A percentile compares a stretch with the other conserved stretches of the same genome.
phyloP scores from a whole-genome alignment of 148 eudicot species.

The Nyssa sinensis region DNA sequence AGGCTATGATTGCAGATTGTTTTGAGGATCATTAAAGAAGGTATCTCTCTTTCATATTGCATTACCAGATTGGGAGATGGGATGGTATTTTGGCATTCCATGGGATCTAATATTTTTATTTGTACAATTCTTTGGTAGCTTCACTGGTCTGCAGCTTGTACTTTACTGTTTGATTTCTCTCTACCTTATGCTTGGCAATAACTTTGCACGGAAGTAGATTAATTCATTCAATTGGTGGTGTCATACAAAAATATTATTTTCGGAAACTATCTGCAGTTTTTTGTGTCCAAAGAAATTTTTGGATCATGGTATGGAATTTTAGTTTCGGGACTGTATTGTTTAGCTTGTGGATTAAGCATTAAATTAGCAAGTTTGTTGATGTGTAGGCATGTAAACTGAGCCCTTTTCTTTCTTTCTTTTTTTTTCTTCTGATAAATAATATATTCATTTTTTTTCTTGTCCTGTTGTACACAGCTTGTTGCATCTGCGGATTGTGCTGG shows the following conservation, averaged over 20 bases:
- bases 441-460: no score
- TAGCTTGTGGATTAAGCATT: neutral
- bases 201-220: neutral
- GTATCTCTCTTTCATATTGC: no score
- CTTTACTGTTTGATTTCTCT: neutral
- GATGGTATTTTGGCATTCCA: no score
- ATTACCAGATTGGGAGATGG: no score
- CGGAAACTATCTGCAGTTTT: neutral
- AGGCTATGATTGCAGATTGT: no score
- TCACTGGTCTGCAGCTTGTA: neutral
- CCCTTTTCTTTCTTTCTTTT: constrained; percentile 11
- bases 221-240: neutral
- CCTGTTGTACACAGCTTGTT: constrained; percentile 63
- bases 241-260: neutral
- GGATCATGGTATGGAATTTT: neutral
- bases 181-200: neutral
- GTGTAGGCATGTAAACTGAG: constrained; percentile 5
- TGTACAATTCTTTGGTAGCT: neutral
- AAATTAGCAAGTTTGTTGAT: neutral
- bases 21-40: no score
- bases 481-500: constrained; percentile 97
- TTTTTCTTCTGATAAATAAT: no score
- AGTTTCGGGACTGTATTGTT: neutral
- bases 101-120: no score
- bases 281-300: neutral